Base-by-base conservation (phyloP, 176 grass and related monocot species). In the Tillandsia fasciculata region DNA sequence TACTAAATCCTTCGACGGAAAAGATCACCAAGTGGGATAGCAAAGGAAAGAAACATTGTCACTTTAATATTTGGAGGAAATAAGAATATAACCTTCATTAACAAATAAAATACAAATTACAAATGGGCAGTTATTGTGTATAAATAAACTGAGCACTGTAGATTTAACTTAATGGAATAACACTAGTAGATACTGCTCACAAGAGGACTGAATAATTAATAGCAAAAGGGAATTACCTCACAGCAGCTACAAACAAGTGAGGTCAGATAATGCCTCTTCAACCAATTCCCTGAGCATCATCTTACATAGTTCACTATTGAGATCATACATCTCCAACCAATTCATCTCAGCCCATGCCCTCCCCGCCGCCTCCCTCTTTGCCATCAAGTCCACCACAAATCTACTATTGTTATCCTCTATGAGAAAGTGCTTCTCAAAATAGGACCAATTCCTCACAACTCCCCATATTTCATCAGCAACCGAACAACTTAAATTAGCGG, bases 381-480 rank as follows among this genome's bases (percentile, higher is more conserved):
- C 84, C 70, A 90, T 85, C 77, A 83, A 74, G 10, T 93, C 89
- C 52, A 99, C 66, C 54, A 83, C 75, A 49, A 64, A 67, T 70
- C 70, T 82, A 67, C 83, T 75, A 65, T 81, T 75, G 1, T 64
- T 81, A n/a, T 52, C 12, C 65, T 80, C 76, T 0, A 69, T 50
- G 0, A 79, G 88, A 2, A 82, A 75, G 53, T 66, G 84, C 57
- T 65, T 85, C 22, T 93, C 84, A 0, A 89, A 83, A 57, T 88
- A 80, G 26, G 75, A 93, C 87, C 87, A 85, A 33, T 77, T 93
- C 67, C 87, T 90, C 51, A 90, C 78, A 53, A 83, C 74, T 48
- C 53, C 74, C 84, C 87, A 93, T 47, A 99, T 72, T 79, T 97
- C 83, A 63, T 86, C 77, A 33, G 77, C 67, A 0, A 65, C 78